A percentile compares a stretch with the other conserved stretches of the same genome.
Evolutionary conservation across 306 rosid species (phyloP).

Genomic region (Ochetophila trinervis): DNA sequence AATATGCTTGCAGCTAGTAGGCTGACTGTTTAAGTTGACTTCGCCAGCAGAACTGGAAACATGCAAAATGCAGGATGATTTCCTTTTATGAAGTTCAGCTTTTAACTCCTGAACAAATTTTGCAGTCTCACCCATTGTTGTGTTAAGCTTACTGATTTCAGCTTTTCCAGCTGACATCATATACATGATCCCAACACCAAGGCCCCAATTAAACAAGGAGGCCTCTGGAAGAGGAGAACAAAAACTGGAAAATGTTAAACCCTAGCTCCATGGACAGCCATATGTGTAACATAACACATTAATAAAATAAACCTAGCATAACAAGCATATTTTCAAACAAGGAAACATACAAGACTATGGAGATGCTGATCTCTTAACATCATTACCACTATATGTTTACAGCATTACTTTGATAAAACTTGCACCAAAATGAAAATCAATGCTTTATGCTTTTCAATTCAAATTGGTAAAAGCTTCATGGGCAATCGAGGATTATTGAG

Average conservation of each 20-base stretch:
- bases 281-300: neutral
- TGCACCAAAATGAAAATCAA: neutral
- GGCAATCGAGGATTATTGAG: neutral
- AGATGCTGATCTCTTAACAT: neutral
- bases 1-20: conserved; percentile 19
- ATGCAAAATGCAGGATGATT: conserved; percentile 28
- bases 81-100: conserved; percentile 50
- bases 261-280: neutral
- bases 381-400: neutral
- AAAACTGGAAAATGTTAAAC: conserved; percentile 4
- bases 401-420: neutral
- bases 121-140: conserved; percentile 49
- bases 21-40: conserved; percentile 17
- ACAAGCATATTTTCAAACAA: neutral
- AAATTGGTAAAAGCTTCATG: neutral
- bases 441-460: neutral
- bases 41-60: conserved; percentile 26
- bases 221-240: conserved; percentile 34
- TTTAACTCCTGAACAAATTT: conserved; percentile 53
- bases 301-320: neutral
- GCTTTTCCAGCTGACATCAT: conserved; percentile 67
- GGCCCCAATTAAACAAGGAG: conserved; percentile 58
- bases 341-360: neutral
- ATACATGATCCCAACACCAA: conserved; percentile 61
- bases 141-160: conserved; percentile 53